Base-by-base conservation (phyloP, 306 rosid genomes). In the Amphicarpaea edgeworthii region DNA sequence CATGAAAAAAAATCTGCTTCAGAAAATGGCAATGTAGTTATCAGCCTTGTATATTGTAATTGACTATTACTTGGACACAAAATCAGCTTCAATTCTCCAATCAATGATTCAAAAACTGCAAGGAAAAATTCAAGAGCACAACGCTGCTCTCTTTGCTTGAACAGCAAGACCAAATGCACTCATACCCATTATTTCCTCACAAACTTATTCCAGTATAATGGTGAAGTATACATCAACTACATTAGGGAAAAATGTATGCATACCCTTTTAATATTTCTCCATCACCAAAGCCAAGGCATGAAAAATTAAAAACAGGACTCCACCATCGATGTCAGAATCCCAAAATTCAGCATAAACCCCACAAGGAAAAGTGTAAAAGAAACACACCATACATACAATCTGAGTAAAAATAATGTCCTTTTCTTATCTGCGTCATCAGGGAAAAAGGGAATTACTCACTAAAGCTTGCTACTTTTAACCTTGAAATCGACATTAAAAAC, bases 1-100 rank as follows among this genome's bases (percentile, higher is more conserved):
- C 64, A 78, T 69, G 55, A 30, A 47, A 57, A 42, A 30, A 47
- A 4, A 58, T 5, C 2, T 34, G 54, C 32, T 78, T 42, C 45
- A 19, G 15, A 69, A 57, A 46, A 78, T 28, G 37, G n/a, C n/a
- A n/a, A n/a, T n/a, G n/a, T n/a, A 26, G 40, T 15, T 42, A 19
- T 37, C 65, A 15, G 19, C 42, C 62, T 20, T 32, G 49, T 17
- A 0, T n/a, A n/a, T n/a, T n/a, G n/a, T n/a, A n/a, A 30, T 14
- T 49, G 51, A 49, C 28, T 32, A 63, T 34, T 30, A 62, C 14
- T 47, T 37, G 68, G 17, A 37, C 6, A 49, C 42, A 66, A 41
- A 55, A 34, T 15, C 57, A 9, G 74, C 46, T 40, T 66, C 53
- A 10, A 65, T 40, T 66, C 42, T 49, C 57, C 40, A 65, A 5